A percentile compares a stretch with the other conserved stretches of the same genome.
These are phyloP conservation scores for Aspergillus bridgeri DNA, from an alignment of 495 filamentous ascomycete genomes.

Conservation along the genomic window DNA sequence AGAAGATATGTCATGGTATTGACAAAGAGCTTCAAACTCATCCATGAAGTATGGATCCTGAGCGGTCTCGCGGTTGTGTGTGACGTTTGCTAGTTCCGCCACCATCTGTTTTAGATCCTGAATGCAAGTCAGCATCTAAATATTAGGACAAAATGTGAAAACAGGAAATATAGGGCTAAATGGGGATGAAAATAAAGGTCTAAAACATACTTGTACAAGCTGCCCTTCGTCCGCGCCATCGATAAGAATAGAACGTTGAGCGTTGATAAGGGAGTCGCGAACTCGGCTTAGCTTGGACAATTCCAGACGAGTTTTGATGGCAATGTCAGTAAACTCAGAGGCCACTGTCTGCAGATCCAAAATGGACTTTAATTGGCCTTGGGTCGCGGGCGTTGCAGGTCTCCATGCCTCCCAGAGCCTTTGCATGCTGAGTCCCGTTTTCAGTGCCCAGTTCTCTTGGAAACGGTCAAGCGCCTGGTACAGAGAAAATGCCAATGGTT, in stretches of 20 bases:
- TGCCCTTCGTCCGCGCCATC: conserved; percentile 36
- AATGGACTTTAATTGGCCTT: conserved; percentile 48
- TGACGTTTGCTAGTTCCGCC: conserved; percentile 45
- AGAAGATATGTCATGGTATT: conserved; percentile 51
- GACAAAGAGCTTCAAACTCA: conserved; percentile 65
- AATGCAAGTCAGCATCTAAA: conserved; percentile 13
- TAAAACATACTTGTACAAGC: conserved; percentile 30
- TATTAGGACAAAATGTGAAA: neutral
- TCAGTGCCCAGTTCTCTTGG: conserved; percentile 54
- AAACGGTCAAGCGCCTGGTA: conserved; percentile 44
- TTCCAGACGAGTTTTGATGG: conserved; percentile 41
- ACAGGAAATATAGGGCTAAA: neutral
- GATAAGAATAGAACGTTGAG: conserved; percentile 38
- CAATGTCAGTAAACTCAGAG: conserved; percentile 64
- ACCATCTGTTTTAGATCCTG: conserved; percentile 56
- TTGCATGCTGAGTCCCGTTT: conserved; percentile 81
- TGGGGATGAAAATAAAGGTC: neutral
- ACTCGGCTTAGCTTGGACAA: conserved; percentile 36
- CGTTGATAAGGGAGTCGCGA: conserved; percentile 42
- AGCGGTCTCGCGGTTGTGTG: conserved; percentile 34
- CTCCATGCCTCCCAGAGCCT: conserved; percentile 70
- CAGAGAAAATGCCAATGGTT: conserved; percentile 32
- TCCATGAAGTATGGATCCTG: conserved; percentile 49
- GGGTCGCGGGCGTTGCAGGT: conserved; percentile 57
- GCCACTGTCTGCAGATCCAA: conserved; percentile 65